phyloP scores from a whole-genome alignment of 208 protist genomes.

The Angomonas ambiguus region DNA sequence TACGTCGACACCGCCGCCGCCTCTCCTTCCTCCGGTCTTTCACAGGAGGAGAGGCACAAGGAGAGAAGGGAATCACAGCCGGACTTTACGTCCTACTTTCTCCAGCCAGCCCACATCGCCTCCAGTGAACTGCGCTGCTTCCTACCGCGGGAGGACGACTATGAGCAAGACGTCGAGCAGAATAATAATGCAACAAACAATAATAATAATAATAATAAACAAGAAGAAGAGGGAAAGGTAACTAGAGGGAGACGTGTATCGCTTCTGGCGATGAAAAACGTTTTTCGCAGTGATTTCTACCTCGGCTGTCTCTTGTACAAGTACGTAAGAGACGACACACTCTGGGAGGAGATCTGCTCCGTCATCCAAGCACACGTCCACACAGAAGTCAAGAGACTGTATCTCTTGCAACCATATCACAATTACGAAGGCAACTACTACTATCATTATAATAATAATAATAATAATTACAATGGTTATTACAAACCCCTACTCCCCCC shows the following conservation, averaged over 20 bases:
- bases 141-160: neutral
- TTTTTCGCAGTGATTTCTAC: neutral
- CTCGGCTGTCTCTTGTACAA: neutral
- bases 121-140: neutral
- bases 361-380: neutral
- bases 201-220: neutral
- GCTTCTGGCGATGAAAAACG: neutral
- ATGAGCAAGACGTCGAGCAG: neutral
- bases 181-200: neutral
- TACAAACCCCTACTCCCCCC: too few relatives aligned
- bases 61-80: too few relatives aligned
- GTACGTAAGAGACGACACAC: neutral
- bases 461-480: too few relatives aligned
- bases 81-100: too few relatives aligned
- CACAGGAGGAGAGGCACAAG: too few relatives aligned
- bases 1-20: too few relatives aligned
- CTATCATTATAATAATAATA: too few relatives aligned
- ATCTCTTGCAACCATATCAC: neutral
- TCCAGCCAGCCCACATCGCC: too few relatives aligned
- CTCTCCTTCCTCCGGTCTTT: too few relatives aligned
- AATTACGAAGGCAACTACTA: too few relatives aligned
- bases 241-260: neutral
- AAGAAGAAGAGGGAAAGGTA: neutral
- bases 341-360: neutral
- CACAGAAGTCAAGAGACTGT: neutral